Evolutionary conservation across 345 rosid species (phyloP), one percentile per base, ranked within the genome.

Genomic region (Rhizophora apiculata): DNA sequence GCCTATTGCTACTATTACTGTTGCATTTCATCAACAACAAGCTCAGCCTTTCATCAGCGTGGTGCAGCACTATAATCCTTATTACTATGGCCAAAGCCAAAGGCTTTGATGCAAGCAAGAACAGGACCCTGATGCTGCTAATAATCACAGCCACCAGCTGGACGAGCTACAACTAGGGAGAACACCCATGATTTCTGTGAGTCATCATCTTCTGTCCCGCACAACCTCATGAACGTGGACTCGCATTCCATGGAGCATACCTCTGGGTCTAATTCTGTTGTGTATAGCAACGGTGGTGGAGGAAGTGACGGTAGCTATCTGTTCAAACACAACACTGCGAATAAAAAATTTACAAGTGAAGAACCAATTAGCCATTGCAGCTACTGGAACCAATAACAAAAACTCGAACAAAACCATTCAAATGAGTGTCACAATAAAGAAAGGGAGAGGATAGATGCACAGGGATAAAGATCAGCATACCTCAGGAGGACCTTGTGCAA

Each of bases 401-500:
- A 24, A 56, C 60, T 56, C 2, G 22, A 55, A 63, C 13, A 2
- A 6, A 43, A 60, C 18, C 18, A 22, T 63, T 63, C 15, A 63
- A 37, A 63, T 22, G 20, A 63, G 53, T 63, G 32, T 5, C 10
- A 15, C 43, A 60, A 27, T 27, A 49, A 16, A 8, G 27, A 64
- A 29, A 2, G 30, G 31, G 29, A 64, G 30, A 1, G 49, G 13
- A 46, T 18, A 34, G 2, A 22, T 6, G 24, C 11, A 55, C 26
- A 56, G 26, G 29, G 60, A 56, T 22, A 56, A 24, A 16, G 60
- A 27, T 56, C 52, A 64, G 65, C 78, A 36, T 83, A 91, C 98
- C 97, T 93, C 98, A 22, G 93, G 86, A 36, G 97, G 79, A 57
- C 98, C 98, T 73, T 93, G 98, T 61, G 96, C 96, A 73, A 89